Base-by-base conservation (phyloP, 768 basidiomycete species). In the Auricularia auricula-judae region DNA sequence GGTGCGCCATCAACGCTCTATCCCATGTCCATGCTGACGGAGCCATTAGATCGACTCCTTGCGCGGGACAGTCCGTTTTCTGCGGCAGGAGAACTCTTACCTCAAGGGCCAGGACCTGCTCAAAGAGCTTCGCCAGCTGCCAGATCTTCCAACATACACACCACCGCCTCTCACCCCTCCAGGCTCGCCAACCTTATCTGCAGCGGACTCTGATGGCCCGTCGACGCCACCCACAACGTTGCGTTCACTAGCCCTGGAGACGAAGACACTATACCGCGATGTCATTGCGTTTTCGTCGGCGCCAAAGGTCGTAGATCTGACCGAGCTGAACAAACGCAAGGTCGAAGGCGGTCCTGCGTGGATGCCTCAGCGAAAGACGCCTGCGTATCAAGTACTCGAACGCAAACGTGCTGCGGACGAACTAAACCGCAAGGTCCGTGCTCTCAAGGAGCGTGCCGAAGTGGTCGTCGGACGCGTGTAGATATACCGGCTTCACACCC, bases 71-170 rank as follows among this genome's bases (percentile, higher is more conserved):
- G 85, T 98, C 35, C 86, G 92, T 21, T 98, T 90, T 84, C 80
- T 99, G n/a, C 86, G 95, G 29, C 86, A 82, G 42, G 95, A 98
- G 75, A 98, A 98, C 72, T 84, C 91, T 2, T 93, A 91, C 72
- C 86, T 98, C 76, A 94, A 90, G 72, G 92, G 93, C 2, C 91
- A 93, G 73, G 93, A 95, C 70, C 82, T 98, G 0, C 84, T 98
- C 65, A 81, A 82, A 62, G 90, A 93, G 69, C 86, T 98, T 64
- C 84, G 88, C 67, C 71, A 84, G 4, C 79, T 98, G 0, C 89
- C 89, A 18, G 78, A 78, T 0, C 82, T 91, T n/a, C 77, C 81
- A 3, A 78, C 56, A 23, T 59, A 33, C 18, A 59, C 23, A 12
- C 56, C 56, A 23, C 56, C 78, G 61, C 79, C 80, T 11, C 66